phyloP scores from a whole-genome alignment of 176 grass and related monocot genomes.

The Dendrocalamus sinicus region DNA sequence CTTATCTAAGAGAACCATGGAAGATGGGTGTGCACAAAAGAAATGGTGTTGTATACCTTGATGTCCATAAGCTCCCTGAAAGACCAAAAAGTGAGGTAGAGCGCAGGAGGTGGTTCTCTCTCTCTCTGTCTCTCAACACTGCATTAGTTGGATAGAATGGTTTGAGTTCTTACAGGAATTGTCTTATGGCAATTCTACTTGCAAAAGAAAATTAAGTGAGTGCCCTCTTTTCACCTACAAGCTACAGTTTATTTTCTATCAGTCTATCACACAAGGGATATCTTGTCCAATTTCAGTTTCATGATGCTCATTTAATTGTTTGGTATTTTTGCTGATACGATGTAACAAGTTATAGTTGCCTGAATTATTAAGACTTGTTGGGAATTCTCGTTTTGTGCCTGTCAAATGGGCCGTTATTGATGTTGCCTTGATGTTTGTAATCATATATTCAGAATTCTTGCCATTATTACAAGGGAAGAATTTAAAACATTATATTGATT shows the following conservation, averaged over 20 bases:
- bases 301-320: slow-evolving; percentile 16
- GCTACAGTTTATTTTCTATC: background rate
- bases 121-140: background rate
- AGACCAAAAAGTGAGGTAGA: slow-evolving; percentile 79
- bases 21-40: slow-evolving; percentile 99
- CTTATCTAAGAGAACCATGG: slow-evolving; percentile 97
- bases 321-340: slow-evolving; percentile 1
- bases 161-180: slow-evolving; percentile 17
- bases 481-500: slow-evolving; percentile 2
- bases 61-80: slow-evolving; percentile 96
- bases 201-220: slow-evolving; percentile 7
- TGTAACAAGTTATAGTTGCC: background rate
- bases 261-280: background rate
- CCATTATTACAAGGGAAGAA: background rate
- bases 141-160: background rate
- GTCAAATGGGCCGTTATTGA: background rate
- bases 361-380: slow-evolving; percentile 31
- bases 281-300: slow-evolving; percentile 32
- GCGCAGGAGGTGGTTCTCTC: slow-evolving; percentile 59
- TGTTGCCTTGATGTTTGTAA: slow-evolving; percentile 32
- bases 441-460: slow-evolving; percentile 11
- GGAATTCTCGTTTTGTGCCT: slow-evolving; percentile 1
- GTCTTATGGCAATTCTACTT: slow-evolving; percentile 2
- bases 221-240: background rate
- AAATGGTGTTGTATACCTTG: slow-evolving; percentile 92